Evolutionary conservation across 805 yeast genomes (phyloP), one percentile per base, ranked within the genome.

Genomic region (Starmerella geochares): DNA sequence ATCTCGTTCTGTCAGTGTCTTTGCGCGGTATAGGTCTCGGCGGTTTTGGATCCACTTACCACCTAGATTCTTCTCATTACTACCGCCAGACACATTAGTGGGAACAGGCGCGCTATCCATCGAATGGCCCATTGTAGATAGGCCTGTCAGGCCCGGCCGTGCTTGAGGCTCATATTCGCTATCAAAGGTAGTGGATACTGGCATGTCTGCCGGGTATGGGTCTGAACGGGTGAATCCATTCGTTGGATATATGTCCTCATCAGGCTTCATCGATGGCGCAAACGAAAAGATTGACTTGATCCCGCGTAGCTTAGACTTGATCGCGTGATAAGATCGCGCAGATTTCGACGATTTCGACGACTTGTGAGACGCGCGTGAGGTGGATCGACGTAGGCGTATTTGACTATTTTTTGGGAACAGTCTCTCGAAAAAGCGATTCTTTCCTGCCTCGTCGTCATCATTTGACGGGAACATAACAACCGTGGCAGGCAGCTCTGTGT

Each of bases 21-120:
- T 80, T 49, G 87, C 79, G 58, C 96, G 73, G 62, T 82, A 77
- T 47, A 87, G 65, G 56, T 80, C 88, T 42, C 77, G 67, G 42
- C 75, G 72, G 14, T 71, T 70, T 21, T 75, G 77, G 19, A 78
- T 69, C 82, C 83, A 77, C 31, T 56, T 53, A 10, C 55, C 50
- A 1, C 49, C 55, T 17, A 32, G 23, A 20, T 31, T 31, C 14
- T 42, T 37, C 10, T 32, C 24, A n/a, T n/a, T n/a, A n/a, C n/a
- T n/a, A n/a, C n/a, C n/a, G n/a, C n/a, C n/a, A n/a, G n/a, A n/a
- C n/a, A n/a, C n/a, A n/a, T n/a, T n/a, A n/a, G n/a, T n/a, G n/a
- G n/a, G n/a, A n/a, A n/a, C n/a, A n/a, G n/a, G n/a, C n/a, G n/a
- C n/a, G n/a, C n/a, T n/a, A n/a, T n/a, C n/a, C n/a, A n/a, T n/a